phyloP scores from a whole-genome alignment of 768 basidiomycete species.

The Paxillus ammoniavirescens region DNA sequence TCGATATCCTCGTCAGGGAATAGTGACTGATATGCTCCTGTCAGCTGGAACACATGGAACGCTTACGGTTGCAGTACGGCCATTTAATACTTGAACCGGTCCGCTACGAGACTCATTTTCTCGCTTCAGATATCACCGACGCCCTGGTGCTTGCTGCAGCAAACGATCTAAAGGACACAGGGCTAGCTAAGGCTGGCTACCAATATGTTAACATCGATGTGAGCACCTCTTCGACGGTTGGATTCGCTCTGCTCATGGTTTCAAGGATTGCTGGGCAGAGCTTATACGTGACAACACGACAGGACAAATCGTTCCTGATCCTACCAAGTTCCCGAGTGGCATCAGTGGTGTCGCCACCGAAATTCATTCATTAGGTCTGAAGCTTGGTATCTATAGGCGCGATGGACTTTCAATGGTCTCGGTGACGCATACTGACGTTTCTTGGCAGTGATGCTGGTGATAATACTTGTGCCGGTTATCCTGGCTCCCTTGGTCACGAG shows the following conservation, averaged over 20 bases:
- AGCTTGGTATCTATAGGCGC: conserved; percentile 52
- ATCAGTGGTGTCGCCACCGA: conserved; percentile 43
- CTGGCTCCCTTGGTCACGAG: conserved; percentile 55
- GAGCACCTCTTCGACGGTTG: neutral
- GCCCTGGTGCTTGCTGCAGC: conserved; percentile 46
- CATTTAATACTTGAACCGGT: neutral
- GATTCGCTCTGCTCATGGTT: neutral
- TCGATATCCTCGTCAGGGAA: neutral
- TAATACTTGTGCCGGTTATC: conserved; percentile 50
- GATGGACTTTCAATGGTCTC: neutral
- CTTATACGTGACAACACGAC: conserved; percentile 40
- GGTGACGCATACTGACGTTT: neutral
- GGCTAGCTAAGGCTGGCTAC: conserved; percentile 48
- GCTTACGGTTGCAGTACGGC: conserved; percentile 42
- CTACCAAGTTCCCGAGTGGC: conserved; percentile 53
- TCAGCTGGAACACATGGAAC: conserved; percentile 56
- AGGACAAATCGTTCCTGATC: conserved; percentile 45
- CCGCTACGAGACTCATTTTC: neutral
- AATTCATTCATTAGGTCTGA: conserved; percentile 47
- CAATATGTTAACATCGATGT: conserved; percentile 54
- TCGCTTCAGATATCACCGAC: conserved; percentile 40
- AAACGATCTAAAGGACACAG: conserved; percentile 44
- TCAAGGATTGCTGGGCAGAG: conserved; percentile 50
- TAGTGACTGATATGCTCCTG: neutral
- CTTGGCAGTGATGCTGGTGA: conserved; percentile 49